Percentiles rank a stretch among this genome's conserved stretches.
These are phyloP conservation scores for Bocquillonia castaneifolia DNA, from an alignment of 441 rosid genomes.

Conservation along the genomic window DNA sequence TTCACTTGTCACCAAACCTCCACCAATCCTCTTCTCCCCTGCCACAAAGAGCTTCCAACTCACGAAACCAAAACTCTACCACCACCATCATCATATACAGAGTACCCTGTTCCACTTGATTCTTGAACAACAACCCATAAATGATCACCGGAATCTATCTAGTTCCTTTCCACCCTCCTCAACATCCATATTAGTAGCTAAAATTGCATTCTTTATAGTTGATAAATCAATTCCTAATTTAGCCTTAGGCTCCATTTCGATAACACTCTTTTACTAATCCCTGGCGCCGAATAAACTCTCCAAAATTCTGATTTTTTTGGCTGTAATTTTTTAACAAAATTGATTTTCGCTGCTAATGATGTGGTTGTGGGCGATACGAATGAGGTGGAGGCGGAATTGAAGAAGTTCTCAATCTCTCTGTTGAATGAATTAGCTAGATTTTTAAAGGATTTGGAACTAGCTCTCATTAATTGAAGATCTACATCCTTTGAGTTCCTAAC, in stretches of 20 bases:
- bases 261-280: conserved; percentile 72
- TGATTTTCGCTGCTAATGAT: conserved; percentile 50
- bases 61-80: too few species aligned
- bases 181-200: conserved; percentile 58
- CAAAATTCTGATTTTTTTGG: conserved; percentile 86
- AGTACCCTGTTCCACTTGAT: too few species aligned
- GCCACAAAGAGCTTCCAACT: too few species aligned
- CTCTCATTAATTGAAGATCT: conserved; percentile 71
- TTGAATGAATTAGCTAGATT: conserved; percentile 79
- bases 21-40: too few species aligned
- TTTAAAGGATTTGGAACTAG: conserved; percentile 79
- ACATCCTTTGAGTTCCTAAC: conserved; percentile 89
- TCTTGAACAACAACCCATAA: too few species aligned
- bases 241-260: conserved; percentile 83
- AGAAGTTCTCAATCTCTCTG: conserved; percentile 77
- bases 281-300: conserved; percentile 92
- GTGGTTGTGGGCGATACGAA: conserved; percentile 43
- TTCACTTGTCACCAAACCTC: too few species aligned
- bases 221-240: conserved; percentile 73
- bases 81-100: too few species aligned
- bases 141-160: too few species aligned
- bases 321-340: conserved; percentile 76
- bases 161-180: conserved; percentile 32
- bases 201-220: conserved; percentile 72
- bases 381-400: conserved; percentile 59